Base-by-base conservation (phyloP, 1,139 yeast genomes). In the Suhomyces ambrosiae region DNA sequence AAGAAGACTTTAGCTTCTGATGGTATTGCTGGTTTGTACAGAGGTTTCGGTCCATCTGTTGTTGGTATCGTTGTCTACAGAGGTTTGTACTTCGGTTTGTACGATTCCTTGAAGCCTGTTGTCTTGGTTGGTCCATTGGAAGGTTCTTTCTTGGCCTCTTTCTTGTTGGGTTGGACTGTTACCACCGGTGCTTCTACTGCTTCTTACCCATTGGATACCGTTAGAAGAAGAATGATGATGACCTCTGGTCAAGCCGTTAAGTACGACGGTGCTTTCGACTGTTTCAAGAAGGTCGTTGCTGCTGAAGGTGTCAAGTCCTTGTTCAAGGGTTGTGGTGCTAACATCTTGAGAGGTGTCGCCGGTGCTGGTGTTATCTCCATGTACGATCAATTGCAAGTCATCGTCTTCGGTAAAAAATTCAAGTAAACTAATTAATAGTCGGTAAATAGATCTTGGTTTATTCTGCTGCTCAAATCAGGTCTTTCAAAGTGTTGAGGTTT, bases 191-290 rank as follows among this genome's bases (percentile, higher is more conserved):
- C 76, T 54, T 71, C 76, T 45, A 71, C 76, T 52, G 76, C 76
- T 58, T 70, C 76, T 62, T 71, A 71, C 73, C 76, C 76, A 68
- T 70, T 71, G 62, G 76, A 71, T 63, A 69, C 76, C 51, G 65
- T 71, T 57, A 71, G 77, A 71, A 71, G 77, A 71, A 71, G 77
- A 71, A 71, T 71, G 77, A 71, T 71, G 77, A 71, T 71, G 77
- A 71, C 77, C 49, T 71, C 76, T 50, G 77, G 77, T 68, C 76
- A 70, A 63, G 75, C 75, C 54, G 76, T 71, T 50, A 71, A 71
- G 68, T 71, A 71, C 65, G 55, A 66, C 44, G 76, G 77, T 71
- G 75, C 76, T 50, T 60, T 69, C 52, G 77, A 71, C 63, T 65
- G 72, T 64, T 64, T 65, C 71, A 63, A 46, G 49, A 58, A 71